Conservation (phyloP, 768 basidiomycete species). For the Collybiopsis confluens region DNA sequence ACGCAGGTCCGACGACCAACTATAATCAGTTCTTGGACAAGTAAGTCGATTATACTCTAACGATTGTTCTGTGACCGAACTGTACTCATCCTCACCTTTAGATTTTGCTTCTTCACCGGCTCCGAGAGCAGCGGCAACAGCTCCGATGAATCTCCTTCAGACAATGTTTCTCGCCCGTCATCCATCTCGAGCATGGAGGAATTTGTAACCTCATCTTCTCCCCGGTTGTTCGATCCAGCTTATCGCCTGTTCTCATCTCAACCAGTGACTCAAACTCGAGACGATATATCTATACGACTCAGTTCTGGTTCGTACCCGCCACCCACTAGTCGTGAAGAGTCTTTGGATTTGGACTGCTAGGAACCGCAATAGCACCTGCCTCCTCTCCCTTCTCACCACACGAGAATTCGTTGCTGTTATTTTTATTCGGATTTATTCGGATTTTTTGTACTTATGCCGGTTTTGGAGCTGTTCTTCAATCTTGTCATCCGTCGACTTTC, state of each 20-base stretch:
- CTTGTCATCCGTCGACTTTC: too few relatives aligned
- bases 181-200: constrained; percentile 56
- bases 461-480: too few relatives aligned
- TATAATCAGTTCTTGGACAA: constrained; percentile 63
- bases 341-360: too few relatives aligned
- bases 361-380: too few relatives aligned
- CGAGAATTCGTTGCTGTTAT: too few relatives aligned
- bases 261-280: constrained; percentile 3
- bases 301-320: not conserved
- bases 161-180: constrained; percentile 29
- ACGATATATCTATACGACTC: constrained; percentile 6
- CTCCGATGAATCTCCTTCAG: constrained; percentile 5
- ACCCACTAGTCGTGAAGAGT: too few relatives aligned
- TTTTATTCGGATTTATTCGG: too few relatives aligned
- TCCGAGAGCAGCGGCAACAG: constrained; percentile 24
- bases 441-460: too few relatives aligned
- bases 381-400: too few relatives aligned
- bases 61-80: not conserved
- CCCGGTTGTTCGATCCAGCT: constrained; percentile 19
- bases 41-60: constrained; percentile 35
- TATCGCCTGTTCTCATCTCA: not conserved
- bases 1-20: constrained; percentile 30
- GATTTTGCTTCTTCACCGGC: constrained; percentile 83
- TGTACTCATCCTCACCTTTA: constrained; percentile 20
- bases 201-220: constrained; percentile 34